Evolutionary conservation across 306 rosid species (phyloP).

Genomic region (Pterocarpus santalinus): DNA sequence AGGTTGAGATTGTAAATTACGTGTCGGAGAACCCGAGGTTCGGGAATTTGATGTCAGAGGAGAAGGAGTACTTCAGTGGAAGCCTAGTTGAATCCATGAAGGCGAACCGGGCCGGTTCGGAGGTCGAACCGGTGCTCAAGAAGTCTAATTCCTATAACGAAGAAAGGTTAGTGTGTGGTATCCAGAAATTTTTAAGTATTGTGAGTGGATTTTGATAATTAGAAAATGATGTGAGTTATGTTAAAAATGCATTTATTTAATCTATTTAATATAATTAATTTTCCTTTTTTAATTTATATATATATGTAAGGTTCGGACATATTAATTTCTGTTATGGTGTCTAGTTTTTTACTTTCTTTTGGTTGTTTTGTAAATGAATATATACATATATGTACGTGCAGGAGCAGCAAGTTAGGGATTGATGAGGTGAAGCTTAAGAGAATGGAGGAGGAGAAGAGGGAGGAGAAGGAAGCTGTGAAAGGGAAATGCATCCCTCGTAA

Average conservation of each 20-base stretch:
- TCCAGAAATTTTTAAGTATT: too few relatives aligned
- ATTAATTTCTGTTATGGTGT: too few relatives aligned
- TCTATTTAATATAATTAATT: too few relatives aligned
- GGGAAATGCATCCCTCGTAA: not conserved
- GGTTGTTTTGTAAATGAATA: too few relatives aligned
- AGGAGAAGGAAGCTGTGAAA: not conserved
- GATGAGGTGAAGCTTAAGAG: not conserved
- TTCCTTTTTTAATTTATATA: too few relatives aligned
- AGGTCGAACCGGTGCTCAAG: conserved; percentile 56
- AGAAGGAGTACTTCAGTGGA: conserved; percentile 92
- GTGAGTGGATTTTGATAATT: too few relatives aligned
- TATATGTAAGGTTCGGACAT: too few relatives aligned
- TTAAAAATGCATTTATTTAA: too few relatives aligned
- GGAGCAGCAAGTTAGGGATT: not conserved
- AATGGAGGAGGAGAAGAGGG: not conserved
- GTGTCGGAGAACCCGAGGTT: conserved; percentile 74
- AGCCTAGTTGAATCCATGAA: conserved; percentile 75
- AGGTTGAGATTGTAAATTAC: not conserved
- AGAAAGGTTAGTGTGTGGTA: conserved; percentile 59
- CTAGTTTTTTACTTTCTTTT: too few relatives aligned
- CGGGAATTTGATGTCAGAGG: conserved; percentile 77
- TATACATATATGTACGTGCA: not conserved
- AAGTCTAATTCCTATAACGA: conserved; percentile 81
- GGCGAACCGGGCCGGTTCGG: conserved; percentile 33
- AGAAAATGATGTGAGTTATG: too few relatives aligned